Evolutionary conservation across 2,329 filamentous ascomycete genomes (phyloP), one percentile per base, ranked within the genome.

Genomic region (Talaromyces sp.): DNA sequence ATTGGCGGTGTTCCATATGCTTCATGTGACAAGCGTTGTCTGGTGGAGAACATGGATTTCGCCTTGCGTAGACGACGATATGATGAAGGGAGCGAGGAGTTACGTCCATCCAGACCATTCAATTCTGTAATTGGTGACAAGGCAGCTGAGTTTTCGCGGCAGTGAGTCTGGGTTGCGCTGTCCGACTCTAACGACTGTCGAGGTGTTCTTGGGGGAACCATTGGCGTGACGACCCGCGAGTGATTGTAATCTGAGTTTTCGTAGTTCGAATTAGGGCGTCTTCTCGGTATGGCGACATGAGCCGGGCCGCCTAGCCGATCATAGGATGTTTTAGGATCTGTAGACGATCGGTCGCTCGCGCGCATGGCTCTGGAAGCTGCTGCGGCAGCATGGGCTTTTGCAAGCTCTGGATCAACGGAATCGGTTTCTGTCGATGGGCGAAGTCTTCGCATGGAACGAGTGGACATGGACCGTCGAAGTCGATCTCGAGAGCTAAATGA

Each of bases 1-100:
- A 54, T 47, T 4, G 55, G 46, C 6, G 59, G 47, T 3, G 50
- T 32, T 29, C 54, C 61, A 44, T 64, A 55, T 20, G 55, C 14
- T 4, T 54, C 45, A 19, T 61, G 63, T 4, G 67, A 63, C 14
- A 67, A 55, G 29, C 69, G 65, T 30, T 68, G 70, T 46, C 70
- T 66, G 2, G 75, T 71, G 6, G 70, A 70, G 49, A 78, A 77
- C 75, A 79, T 76, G n/a, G 77, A 80, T 52, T 72, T 76, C 7
- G 77, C 69, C 56, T 75, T 79, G 29, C 75, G 74, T 27, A 80
- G 66, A 46, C 70, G 74, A 20, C 76, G 71, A 55, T 77, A 79
- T 1, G 77, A 79, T 4, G 77, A 80, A 22, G 77, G 76, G 40
- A 70, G 56, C 16, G 74, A 74, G 29, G 71, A 65, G 40, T 73